These are phyloP conservation scores for Calendula officinalis DNA, from an alignment of 129 eudicot genomes.

Conservation along the genomic window DNA sequence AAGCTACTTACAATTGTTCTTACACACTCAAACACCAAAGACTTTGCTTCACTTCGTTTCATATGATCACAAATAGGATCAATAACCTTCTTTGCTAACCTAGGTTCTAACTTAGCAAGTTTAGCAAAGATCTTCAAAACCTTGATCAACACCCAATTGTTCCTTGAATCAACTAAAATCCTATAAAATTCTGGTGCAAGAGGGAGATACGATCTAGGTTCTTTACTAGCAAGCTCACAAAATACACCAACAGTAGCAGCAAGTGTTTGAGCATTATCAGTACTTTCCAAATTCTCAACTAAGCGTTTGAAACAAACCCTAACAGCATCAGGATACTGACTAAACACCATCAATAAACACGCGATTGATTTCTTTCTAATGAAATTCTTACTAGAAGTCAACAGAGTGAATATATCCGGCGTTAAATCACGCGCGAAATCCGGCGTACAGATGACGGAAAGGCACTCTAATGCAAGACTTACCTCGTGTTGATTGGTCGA, in stretches of 20 bases:
- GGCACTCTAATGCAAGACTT: conserved; percentile 58
- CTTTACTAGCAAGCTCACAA: conserved; percentile 68
- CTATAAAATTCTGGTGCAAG: conserved; percentile 90
- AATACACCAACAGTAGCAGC: conserved; percentile 73
- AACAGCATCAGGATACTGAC: conserved; percentile 73
- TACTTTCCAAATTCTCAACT: conserved; percentile 72
- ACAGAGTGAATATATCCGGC: conserved; percentile 48
- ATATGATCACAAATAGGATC: conserved; percentile 82
- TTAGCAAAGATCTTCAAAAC: conserved; percentile 75
- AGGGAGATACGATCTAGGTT: conserved; percentile 67
- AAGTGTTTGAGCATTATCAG: conserved; percentile 42
- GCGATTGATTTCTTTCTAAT: conserved; percentile 66
- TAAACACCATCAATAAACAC: conserved; percentile 55
- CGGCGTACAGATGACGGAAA: conserved; percentile 47
- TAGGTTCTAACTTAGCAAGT: conserved; percentile 72
- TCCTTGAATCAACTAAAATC: conserved; percentile 73
- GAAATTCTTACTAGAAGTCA: conserved; percentile 45
- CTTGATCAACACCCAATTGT: conserved; percentile 91
- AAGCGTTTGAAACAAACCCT: conserved; percentile 85
- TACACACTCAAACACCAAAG: conserved; percentile 88
- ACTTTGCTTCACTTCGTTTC: conserved; percentile 72
- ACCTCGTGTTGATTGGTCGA: conserved; percentile 60
- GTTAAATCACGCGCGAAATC: conserved; percentile 74
- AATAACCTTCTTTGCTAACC: conserved; percentile 72
- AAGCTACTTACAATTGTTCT: conserved; percentile 68